phyloP scores from a whole-genome alignment of 1,284 basidiomycete genomes.

The Leccinum colubrinum region DNA sequence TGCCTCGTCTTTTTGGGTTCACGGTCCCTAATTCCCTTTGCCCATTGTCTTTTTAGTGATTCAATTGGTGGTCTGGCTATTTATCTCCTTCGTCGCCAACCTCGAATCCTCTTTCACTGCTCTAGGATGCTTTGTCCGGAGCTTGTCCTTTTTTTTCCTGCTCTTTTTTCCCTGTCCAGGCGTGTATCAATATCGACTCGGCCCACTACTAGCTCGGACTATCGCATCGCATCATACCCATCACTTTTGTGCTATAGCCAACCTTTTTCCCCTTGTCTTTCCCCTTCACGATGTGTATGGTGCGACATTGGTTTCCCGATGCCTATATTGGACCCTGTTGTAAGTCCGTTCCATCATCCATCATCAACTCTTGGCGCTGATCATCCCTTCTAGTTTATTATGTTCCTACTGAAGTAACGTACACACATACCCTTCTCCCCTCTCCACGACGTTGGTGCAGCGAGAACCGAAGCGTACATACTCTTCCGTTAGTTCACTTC shows the following conservation, averaged over 20 bases:
- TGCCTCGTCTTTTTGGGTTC: constrained; percentile 26
- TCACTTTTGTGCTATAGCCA: constrained; percentile 29
- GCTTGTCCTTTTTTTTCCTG: neutral
- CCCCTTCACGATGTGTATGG: constrained; percentile 28
- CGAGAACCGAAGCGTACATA: constrained; percentile 22
- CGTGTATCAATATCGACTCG: constrained; percentile 37
- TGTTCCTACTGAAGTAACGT: constrained; percentile 26
- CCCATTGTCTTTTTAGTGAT: constrained; percentile 28
- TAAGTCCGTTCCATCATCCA: constrained; percentile 10
- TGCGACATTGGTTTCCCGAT: constrained; percentile 34
- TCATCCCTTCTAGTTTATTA: constrained; percentile 16
- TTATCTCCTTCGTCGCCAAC: constrained; percentile 13
- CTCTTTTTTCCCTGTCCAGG: neutral
- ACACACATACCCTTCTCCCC: constrained; percentile 23
- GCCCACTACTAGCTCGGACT: constrained; percentile 31
- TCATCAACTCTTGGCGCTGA: constrained; percentile 11
- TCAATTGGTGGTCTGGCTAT: constrained; percentile 16
- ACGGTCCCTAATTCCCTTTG: constrained; percentile 18
- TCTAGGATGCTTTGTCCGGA: neutral
- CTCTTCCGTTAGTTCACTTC: constrained; percentile 22
- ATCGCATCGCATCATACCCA: constrained; percentile 35
- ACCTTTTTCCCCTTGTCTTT: neutral
- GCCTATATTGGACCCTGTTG: constrained; percentile 29
- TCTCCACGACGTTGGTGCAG: constrained; percentile 16
- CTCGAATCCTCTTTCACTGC: neutral